Conservation (phyloP, 495 filamentous ascomycete genomes). For the Thermochaetoides thermophila region DNA sequence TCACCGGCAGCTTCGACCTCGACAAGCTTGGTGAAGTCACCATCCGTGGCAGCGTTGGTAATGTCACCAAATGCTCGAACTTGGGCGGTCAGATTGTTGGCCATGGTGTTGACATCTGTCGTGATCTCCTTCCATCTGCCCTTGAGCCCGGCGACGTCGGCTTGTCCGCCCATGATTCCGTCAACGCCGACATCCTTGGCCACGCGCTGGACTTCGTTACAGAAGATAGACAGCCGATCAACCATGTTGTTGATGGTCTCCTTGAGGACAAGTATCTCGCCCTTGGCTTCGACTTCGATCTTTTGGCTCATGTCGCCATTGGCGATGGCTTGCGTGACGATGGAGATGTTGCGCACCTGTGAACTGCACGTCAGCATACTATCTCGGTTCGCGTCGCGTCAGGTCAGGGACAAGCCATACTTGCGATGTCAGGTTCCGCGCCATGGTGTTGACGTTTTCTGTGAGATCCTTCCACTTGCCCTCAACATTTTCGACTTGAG, state of each 20-base stretch:
- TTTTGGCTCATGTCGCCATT: constrained; percentile 87
- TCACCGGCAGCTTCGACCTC: constrained; percentile 97
- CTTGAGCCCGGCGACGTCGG: constrained; percentile 83
- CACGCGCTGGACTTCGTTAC: constrained; percentile 90
- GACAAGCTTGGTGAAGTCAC: constrained; percentile 92
- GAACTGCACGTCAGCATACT: background rate
- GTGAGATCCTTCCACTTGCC: constrained; percentile 99
- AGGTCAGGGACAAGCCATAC: constrained; percentile 11
- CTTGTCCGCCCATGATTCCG: constrained; percentile 97
- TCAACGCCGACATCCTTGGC: constrained; percentile 96
- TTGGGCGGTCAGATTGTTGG: constrained; percentile 93
- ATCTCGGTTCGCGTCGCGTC: constrained; percentile 2
- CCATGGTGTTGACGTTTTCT: constrained; percentile 92
- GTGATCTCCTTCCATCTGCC: constrained; percentile 98
- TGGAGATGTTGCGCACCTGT: constrained; percentile 80
- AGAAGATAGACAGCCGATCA: constrained; percentile 86
- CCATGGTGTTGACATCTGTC: constrained; percentile 96
- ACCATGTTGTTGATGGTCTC: constrained; percentile 99
- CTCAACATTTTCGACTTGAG: constrained; percentile 93
- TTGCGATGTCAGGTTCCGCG: constrained; percentile 85
- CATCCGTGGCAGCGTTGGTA: constrained; percentile 89
- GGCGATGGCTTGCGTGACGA: constrained; percentile 94
- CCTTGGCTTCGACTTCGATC: constrained; percentile 89
- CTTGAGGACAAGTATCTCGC: constrained; percentile 85
- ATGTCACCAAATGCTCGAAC: constrained; percentile 97